phyloP scores from a whole-genome alignment of 169 alveolate species.

The Eimeria sp. region DNA sequence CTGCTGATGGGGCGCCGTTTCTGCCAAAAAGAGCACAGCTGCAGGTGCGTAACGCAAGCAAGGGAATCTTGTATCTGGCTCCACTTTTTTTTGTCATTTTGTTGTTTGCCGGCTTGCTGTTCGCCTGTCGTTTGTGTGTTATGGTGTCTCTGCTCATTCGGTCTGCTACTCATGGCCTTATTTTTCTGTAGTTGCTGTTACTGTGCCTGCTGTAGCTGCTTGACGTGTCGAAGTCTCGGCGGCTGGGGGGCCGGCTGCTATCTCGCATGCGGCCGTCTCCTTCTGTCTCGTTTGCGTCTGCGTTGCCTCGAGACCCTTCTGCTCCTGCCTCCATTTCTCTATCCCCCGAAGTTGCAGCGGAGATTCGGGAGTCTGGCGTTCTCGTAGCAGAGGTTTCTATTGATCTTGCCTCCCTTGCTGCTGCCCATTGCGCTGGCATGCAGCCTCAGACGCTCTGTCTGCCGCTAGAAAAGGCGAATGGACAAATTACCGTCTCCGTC shows the following conservation, averaged over 20 bases:
- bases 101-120: not conserved
- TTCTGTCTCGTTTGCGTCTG: conserved; percentile 29
- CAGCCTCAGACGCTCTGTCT: not conserved
- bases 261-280: conserved; percentile 69
- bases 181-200: not conserved
- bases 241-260: conserved; percentile 56
- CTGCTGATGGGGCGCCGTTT: conserved; percentile 16
- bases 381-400: conserved; percentile 41
- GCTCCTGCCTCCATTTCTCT: conserved; percentile 37
- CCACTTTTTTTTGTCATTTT: not conserved
- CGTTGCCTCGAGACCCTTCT: conserved; percentile 58
- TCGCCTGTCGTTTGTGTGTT: not conserved
- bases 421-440: conserved; percentile 35
- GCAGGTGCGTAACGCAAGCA: not conserved
- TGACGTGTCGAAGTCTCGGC: conserved; percentile 33
- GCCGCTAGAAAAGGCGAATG: conserved; percentile 38
- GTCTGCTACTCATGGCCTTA: not conserved
- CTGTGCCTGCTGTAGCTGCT: conserved; percentile 19
- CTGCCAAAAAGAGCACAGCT: conserved; percentile 44
- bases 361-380: conserved; percentile 16
- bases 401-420: conserved; percentile 41
- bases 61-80: not conserved
- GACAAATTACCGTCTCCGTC: not conserved
- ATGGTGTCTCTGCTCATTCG: not conserved
- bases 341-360: conserved; percentile 24